Base-by-base conservation (phyloP, 495 filamentous ascomycete genomes). In the Podospora bellae-mahoneyi region DNA sequence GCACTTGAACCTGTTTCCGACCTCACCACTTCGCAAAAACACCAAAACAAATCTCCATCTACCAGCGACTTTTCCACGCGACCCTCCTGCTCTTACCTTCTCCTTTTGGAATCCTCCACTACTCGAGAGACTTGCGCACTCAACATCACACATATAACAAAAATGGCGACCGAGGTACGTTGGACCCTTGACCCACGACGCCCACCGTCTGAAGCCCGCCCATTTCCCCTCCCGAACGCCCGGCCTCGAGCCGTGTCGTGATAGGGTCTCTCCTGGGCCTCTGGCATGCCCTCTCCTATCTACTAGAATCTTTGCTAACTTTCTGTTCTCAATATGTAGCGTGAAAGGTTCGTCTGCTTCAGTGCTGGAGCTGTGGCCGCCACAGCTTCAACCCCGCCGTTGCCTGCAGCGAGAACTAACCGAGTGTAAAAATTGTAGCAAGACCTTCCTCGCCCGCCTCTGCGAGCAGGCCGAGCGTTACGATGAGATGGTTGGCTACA, bases 391-490 rank as follows among this genome's bases (percentile, higher is more conserved):
- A 63, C 66, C 64, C 32, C 64, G 60, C 19, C 55, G 34, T 68
- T 58, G 55, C 54, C 65, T 64, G 62, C 66, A 48, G 32, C 9
- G 39, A 60, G 28, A 57, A 68, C 80, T 78, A 68, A 73, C 71
- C 68, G 58, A 69, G 65, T 67, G 71, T 68, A 62, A 66, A 70
- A 68, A 65, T 70, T 79, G 77, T 82, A 99, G 96, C 91, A 98
- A 99, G 90, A 99, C 95, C 75, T 99, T 99, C 87, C 92, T 99
- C 79, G 95, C 95, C 78, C 89, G 95, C 85, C 92, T 99, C 79
- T 98, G 95, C 87, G 95, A 99, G 92, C 95, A 99, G 90, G 95
- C 95, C 78, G 95, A 99, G 88, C 95, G 95, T 80, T 99, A 99
- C 81, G 95, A 99, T 92, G 95, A 99, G 85, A 99, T 99, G 95